Evolutionary conservation across 129 eudicot species (phyloP).

Genomic region (Flaveria brownii): DNA sequence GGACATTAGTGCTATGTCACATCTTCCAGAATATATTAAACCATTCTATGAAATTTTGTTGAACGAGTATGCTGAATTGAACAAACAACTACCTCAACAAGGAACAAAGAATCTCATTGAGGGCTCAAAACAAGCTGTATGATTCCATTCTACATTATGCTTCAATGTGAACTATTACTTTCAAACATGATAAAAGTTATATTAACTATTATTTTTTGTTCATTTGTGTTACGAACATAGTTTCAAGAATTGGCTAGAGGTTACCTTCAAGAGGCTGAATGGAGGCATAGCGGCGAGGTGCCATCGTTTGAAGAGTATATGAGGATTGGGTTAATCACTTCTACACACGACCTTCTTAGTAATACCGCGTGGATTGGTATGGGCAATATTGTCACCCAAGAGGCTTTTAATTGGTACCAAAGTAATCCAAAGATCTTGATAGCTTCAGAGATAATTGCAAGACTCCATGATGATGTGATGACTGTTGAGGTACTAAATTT

Average conservation of each 20-base stretch:
- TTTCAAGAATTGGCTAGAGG: background rate
- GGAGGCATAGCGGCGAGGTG: conserved; percentile 17
- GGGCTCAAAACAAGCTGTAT: conserved; percentile 13
- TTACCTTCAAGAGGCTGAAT: conserved; percentile 20
- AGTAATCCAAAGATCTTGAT: conserved; percentile 7
- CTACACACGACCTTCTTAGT: background rate
- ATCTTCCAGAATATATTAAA: background rate
- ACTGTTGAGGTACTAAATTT: background rate
- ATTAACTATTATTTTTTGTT: no score
- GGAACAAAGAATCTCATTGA: background rate
- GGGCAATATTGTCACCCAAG: conserved; percentile 21
- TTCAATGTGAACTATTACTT: background rate
- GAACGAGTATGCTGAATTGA: background rate
- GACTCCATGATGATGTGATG: conserved; percentile 9
- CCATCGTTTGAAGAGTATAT: conserved; percentile 24
- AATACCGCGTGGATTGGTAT: background rate
- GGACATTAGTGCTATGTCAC: background rate
- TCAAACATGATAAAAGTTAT: background rate
- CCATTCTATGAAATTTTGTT: background rate
- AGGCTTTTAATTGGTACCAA: conserved; percentile 17
- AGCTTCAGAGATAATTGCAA: background rate
- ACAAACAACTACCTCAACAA: background rate
- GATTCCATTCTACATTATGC: background rate
- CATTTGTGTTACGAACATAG: background rate
- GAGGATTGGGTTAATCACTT: conserved; percentile 11